Evolutionary conservation across 2,329 filamentous ascomycete genomes (phyloP), one percentile per base, ranked within the genome.

Genomic region (Moelleriella libera): DNA sequence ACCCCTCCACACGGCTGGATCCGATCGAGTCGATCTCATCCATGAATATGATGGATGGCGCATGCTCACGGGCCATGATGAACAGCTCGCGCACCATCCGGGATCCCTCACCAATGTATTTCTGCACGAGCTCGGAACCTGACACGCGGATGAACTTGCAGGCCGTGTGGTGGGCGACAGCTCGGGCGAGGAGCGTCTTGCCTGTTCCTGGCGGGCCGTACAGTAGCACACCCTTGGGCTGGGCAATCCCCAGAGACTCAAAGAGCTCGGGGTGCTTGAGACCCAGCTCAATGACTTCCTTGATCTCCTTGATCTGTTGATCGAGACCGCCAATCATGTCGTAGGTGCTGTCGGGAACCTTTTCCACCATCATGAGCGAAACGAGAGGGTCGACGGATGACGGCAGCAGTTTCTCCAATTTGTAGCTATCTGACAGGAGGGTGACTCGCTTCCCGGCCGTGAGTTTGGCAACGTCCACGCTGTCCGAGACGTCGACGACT

Each of bases 291-390:
- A 98, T 97, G 59, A 98, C 92, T 70, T 98, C 92, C 71, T 98
- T 98, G 75, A 98, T 98, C 66, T 98, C 92, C 72, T 98, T 97
- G 73, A 98, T 97, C 65, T 98, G 92, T 66, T 98, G 90, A 64
- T 98, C 92, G 52, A 98, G 73, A 56, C 92, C 92, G 69, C 92
- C 92, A 65, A 98, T 98, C 92, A 98, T 98, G 71, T 98, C 92
- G 74, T 98, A 98, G 63, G 92, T 98, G 72, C 88, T 96, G 74
- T 98, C 92, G 12, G 92, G 92, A 12, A 98, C 92, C 76, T 98
- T 98, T 66, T 98, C 92, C 46, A 98, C 92, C 92, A 98, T 98
- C 92, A 98, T 98, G 64, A 98, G 85, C 37, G 92, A 98, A 49
- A 98, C 92, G 49, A 98, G 84, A 39, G 92, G 92, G 63, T 98